Evolutionary conservation across 768 basidiomycete genomes (phyloP).

Genomic region (Cystobasidium tubakii): DNA sequence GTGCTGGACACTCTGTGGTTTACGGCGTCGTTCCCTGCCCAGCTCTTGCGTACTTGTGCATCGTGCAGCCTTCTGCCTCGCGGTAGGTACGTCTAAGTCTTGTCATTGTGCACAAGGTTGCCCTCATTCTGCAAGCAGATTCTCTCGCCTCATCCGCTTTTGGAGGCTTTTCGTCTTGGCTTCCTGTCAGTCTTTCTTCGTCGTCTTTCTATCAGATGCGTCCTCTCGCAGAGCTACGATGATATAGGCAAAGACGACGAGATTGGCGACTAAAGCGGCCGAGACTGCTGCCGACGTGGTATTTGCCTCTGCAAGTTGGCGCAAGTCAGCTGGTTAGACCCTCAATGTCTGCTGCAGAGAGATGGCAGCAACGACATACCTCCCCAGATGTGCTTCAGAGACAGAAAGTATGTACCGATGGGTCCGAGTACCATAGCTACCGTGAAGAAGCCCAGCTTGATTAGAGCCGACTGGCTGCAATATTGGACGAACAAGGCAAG

Average conservation of each 20-base stretch:
- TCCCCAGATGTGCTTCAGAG: constrained; percentile 46
- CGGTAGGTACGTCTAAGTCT: too few relatives aligned
- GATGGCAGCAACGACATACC: constrained; percentile 9
- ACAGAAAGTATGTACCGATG: constrained; percentile 50
- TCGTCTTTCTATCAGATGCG: not conserved
- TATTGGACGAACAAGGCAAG: not conserved
- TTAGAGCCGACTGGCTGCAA: constrained; percentile 45
- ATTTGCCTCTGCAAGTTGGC: constrained; percentile 16
- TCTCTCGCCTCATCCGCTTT: too few relatives aligned
- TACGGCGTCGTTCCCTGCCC: too few relatives aligned
- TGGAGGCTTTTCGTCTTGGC: too few relatives aligned
- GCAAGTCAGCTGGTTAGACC: not conserved
- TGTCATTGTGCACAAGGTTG: too few relatives aligned
- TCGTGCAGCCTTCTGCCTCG: too few relatives aligned
- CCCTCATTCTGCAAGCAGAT: too few relatives aligned
- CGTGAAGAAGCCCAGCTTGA: constrained; percentile 51
- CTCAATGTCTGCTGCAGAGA: not conserved
- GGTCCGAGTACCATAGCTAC: constrained; percentile 50
- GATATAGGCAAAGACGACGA: constrained; percentile 50
- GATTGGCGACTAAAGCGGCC: constrained; percentile 50
- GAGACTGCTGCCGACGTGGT: constrained; percentile 50
- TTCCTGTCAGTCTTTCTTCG: constrained; percentile 20
- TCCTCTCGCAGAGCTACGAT: constrained; percentile 50
- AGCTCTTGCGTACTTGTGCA: too few relatives aligned
- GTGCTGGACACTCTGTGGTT: too few relatives aligned